These are phyloP conservation scores for Camptophora hylomeconis DNA, from an alignment of 2,329 filamentous ascomycete genomes.

Conservation along the genomic window DNA sequence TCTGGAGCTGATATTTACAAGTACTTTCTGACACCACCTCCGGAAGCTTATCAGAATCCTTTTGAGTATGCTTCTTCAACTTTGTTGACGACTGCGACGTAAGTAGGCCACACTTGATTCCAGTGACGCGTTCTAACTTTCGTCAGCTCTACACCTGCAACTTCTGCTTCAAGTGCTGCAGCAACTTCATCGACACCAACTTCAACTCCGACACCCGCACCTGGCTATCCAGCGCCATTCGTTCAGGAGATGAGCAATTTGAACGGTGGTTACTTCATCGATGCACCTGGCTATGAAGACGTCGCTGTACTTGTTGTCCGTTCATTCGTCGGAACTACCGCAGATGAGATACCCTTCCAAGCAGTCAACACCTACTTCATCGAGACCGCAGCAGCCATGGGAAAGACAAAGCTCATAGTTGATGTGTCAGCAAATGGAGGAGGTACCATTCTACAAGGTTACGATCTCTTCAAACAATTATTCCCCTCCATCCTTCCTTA, in stretches of 20 bases:
- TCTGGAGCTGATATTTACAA: slow-evolving; percentile 29
- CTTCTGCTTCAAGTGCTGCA: slow-evolving; percentile 13
- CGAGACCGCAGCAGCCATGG: slow-evolving; percentile 28
- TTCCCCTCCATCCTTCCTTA: slow-evolving; percentile 35
- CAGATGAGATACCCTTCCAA: slow-evolving; percentile 13
- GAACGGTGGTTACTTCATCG: slow-evolving; percentile 34
- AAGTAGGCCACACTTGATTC: no score
- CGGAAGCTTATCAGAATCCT: no score
- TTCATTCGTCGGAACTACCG: slow-evolving; percentile 22
- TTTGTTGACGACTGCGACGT: no score
- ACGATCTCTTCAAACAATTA: slow-evolving; percentile 40
- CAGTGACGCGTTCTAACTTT: no score
- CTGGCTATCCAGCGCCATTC: slow-evolving; percentile 25
- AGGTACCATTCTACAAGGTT: slow-evolving; percentile 36
- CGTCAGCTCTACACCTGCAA: no score
- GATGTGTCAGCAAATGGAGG: slow-evolving; percentile 50
- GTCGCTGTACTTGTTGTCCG: slow-evolving; percentile 32
- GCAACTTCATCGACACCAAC: slow-evolving; percentile 18
- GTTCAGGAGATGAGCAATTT: slow-evolving; percentile 23
- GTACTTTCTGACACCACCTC: no score
- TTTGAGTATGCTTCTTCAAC: no score
- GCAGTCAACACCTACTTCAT: slow-evolving; percentile 28
- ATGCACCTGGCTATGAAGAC: slow-evolving; percentile 26
- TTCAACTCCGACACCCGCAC: slow-evolving; percentile 6
- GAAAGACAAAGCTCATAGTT: slow-evolving; percentile 48